Evolutionary conservation across 345 rosid species (phyloP).

Genomic region (Populus davidiana): DNA sequence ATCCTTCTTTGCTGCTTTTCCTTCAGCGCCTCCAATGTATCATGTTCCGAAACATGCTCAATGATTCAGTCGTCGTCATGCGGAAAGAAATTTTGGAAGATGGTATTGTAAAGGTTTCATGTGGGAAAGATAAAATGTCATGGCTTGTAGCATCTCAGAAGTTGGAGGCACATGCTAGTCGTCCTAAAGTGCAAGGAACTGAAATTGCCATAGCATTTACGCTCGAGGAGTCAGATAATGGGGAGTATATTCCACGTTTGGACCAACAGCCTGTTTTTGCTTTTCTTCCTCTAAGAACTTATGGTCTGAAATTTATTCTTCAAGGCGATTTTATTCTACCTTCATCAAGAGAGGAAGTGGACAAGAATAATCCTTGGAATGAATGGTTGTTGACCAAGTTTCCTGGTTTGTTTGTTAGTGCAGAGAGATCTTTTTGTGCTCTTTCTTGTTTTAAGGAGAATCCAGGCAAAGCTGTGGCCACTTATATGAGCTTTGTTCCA

Average conservation of each 20-base stretch:
- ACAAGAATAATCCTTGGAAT: constrained; percentile 90
- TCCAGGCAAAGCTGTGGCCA: constrained; percentile 78
- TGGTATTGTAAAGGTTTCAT: constrained; percentile 67
- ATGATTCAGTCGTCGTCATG: constrained; percentile 64
- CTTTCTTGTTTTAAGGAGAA: constrained; percentile 76
- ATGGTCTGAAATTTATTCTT: constrained; percentile 88
- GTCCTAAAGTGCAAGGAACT: constrained; percentile 59
- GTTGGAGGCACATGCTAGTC: constrained; percentile 50
- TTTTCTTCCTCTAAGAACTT: constrained; percentile 89
- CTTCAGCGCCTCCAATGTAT: constrained; percentile 83
- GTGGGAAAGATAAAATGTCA: constrained; percentile 71
- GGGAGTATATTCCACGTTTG: constrained; percentile 55
- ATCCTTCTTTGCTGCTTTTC: constrained; percentile 84
- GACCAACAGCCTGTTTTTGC: constrained; percentile 84
- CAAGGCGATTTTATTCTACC: constrained; percentile 97
- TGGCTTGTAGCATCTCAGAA: constrained; percentile 85
- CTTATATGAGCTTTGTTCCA: constrained; percentile 86
- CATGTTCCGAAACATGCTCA: constrained; percentile 59
- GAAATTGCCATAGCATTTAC: constrained; percentile 84
- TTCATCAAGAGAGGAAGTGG: constrained; percentile 98
- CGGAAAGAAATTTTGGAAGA: constrained; percentile 65
- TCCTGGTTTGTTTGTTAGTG: constrained; percentile 72
- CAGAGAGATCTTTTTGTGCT: constrained; percentile 63
- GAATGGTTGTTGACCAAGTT: constrained; percentile 80
- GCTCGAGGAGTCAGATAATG: constrained; percentile 57